phyloP scores from a whole-genome alignment of 768 basidiomycete genomes.

The Pleurotus platypus region DNA sequence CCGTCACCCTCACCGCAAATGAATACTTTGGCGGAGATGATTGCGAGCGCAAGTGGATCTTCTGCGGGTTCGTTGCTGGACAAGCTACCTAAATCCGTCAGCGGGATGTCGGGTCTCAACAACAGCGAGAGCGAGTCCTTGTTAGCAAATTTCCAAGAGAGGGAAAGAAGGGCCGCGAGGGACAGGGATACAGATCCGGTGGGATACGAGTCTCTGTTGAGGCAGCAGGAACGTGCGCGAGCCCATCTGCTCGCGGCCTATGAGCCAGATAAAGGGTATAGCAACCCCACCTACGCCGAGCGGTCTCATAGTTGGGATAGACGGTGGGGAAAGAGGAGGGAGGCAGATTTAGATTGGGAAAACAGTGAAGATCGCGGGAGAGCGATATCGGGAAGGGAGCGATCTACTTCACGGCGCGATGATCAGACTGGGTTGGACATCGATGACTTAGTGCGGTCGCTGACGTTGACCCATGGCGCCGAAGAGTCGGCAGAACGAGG shows the following conservation, averaged over 20 bases:
- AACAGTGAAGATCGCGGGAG: background rate
- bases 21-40: background rate
- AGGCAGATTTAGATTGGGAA: background rate
- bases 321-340: background rate
- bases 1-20: background rate
- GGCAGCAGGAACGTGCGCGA: background rate
- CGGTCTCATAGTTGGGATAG: background rate
- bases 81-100: background rate
- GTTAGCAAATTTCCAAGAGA: background rate
- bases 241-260: background rate
- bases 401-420: background rate
- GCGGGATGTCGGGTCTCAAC: background rate
- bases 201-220: background rate
- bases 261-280: no score
- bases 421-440: background rate
- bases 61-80: background rate
- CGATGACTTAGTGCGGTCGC: background rate
- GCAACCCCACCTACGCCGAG: no score
- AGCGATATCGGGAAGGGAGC: background rate
- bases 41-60: background rate
- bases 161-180: background rate
- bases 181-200: background rate
- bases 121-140: background rate
- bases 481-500: background rate
- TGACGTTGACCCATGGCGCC: background rate